phyloP scores from a whole-genome alignment of 306 rosid genomes.

The Lablab purpureus region DNA sequence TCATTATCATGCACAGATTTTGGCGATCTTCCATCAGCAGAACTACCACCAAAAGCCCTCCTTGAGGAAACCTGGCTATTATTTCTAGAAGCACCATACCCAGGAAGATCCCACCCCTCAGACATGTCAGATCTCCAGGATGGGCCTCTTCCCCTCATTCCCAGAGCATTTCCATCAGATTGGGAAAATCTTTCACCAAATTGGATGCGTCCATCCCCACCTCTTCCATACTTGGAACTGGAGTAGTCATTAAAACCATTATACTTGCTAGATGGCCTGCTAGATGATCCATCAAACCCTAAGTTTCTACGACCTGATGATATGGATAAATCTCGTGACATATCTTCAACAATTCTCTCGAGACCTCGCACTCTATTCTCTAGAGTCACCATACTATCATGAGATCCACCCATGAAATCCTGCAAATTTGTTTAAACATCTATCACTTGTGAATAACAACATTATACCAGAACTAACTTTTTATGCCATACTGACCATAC shows the following conservation, averaged over 20 bases:
- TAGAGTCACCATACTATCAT: constrained; percentile 91
- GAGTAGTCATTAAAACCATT: constrained; percentile 80
- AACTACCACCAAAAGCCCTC: constrained; percentile 73
- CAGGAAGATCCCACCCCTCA: constrained; percentile 81
- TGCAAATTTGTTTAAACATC: constrained; percentile 53
- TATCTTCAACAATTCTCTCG: constrained; percentile 96
- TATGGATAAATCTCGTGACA: constrained; percentile 89
- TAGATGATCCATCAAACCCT: constrained; percentile 84
- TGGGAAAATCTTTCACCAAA: constrained; percentile 82
- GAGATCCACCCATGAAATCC: constrained; percentile 99
- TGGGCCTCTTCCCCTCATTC: constrained; percentile 86
- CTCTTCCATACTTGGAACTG: constrained; percentile 80
- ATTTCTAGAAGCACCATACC: constrained; percentile 74
- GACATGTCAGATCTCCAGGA: constrained; percentile 84
- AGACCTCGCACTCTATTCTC: constrained; percentile 98
- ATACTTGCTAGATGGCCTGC: constrained; percentile 78
- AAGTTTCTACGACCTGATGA: constrained; percentile 89
- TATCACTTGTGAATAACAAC: constrained; percentile 39
- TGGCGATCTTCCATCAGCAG: constrained; percentile 82
- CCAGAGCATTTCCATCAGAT: constrained; percentile 72
- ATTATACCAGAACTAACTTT: constrained; percentile 31
- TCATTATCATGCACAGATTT: constrained; percentile 81
- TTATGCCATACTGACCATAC: constrained; percentile 52
- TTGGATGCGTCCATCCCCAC: constrained; percentile 74
- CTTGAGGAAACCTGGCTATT: constrained; percentile 81